Conservation (phyloP, 768 basidiomycete species). For the Russula dissimulans region DNA sequence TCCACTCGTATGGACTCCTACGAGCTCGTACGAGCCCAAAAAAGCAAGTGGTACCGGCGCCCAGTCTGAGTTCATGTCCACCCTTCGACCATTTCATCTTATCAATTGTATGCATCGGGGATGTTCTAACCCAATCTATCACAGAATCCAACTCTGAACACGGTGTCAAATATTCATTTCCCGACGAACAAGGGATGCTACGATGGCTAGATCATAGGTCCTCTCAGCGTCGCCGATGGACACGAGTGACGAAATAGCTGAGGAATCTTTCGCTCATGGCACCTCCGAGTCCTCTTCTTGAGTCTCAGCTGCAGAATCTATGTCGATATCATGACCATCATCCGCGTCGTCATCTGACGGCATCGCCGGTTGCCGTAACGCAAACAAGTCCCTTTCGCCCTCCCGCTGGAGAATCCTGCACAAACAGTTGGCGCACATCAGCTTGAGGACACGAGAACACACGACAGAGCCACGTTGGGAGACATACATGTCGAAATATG, state of each 20-base stretch:
- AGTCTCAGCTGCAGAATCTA: neutral
- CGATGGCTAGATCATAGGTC: neutral
- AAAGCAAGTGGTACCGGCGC: too few relatives aligned
- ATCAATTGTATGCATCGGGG: too few relatives aligned
- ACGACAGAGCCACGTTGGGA: slow-evolving; percentile 3
- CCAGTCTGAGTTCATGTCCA: too few relatives aligned
- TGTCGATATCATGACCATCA: slow-evolving; percentile 15
- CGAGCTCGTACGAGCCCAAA: too few relatives aligned
- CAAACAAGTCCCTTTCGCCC: slow-evolving; percentile 48
- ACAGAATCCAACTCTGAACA: too few relatives aligned
- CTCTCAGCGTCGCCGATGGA: neutral
- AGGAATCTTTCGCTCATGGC: neutral
- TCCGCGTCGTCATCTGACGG: slow-evolving; percentile 26
- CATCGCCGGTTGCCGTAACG: slow-evolving; percentile 31
- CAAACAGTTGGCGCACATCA: slow-evolving; percentile 11
- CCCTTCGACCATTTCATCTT: too few relatives aligned
- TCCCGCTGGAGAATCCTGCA: slow-evolving; percentile 51
- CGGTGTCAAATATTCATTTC: neutral
- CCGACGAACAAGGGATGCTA: neutral
- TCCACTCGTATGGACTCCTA: too few relatives aligned
- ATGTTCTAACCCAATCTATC: too few relatives aligned
- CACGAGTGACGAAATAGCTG: neutral
- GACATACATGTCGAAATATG: slow-evolving; percentile 68
- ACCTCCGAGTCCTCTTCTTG: neutral
- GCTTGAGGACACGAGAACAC: neutral